phyloP scores from a whole-genome alignment of 768 basidiomycete genomes.

The Porphyrellus cyaneotinctus region DNA sequence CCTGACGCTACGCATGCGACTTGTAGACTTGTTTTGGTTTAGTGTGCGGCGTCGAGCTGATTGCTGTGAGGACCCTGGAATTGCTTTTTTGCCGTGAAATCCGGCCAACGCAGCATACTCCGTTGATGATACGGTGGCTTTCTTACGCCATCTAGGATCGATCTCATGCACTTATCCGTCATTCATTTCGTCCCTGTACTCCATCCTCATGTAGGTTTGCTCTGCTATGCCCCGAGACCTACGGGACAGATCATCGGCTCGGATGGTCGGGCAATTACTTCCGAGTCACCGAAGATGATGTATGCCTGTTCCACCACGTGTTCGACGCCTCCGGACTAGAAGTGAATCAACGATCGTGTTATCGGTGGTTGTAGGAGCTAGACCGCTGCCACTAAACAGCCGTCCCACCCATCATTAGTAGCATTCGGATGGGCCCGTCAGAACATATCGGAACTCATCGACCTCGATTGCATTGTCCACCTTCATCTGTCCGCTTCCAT shows the following conservation, averaged over 20 bases:
- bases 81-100: background rate
- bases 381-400: no score
- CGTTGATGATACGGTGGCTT: no score
- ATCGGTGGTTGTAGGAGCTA: background rate
- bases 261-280: background rate
- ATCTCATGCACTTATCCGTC: no score
- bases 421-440: background rate
- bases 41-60: background rate
- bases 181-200: background rate
- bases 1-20: background rate
- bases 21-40: background rate
- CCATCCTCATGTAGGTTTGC: background rate
- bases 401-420: no score
- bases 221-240: background rate
- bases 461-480: no score
- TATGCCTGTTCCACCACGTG: background rate
- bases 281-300: background rate
- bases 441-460: background rate
- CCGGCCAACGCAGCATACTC: no score
- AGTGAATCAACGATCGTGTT: no score
- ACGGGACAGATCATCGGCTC: background rate
- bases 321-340: background rate
- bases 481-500: constrained; percentile 1
- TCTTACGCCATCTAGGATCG: background rate
- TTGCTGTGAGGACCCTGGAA: background rate